phyloP scores from a whole-genome alignment of 2,329 filamentous ascomycete genomes.

The Plenodomus tracheiphilus region DNA sequence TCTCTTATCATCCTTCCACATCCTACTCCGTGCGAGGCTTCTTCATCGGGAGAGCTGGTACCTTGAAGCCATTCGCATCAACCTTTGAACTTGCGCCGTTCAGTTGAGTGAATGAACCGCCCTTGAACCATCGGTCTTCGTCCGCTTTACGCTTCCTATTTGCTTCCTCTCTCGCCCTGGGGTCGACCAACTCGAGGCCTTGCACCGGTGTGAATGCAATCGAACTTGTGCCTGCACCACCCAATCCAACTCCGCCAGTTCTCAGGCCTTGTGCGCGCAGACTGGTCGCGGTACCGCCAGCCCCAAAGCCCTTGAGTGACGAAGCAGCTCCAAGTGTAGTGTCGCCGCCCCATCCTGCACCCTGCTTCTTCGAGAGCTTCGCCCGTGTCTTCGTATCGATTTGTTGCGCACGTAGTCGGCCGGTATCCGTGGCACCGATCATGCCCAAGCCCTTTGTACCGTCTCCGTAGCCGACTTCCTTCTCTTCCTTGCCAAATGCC shows the following conservation, averaged over 20 bases:
- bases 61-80: conserved; percentile 74
- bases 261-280: conserved; percentile 79
- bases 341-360: conserved; percentile 84
- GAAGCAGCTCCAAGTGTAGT: conserved; percentile 59
- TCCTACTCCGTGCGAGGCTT: conserved; percentile 49
- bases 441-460: conserved; percentile 88
- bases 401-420: conserved; percentile 84
- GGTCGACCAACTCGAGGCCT: conserved; percentile 91
- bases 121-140: conserved; percentile 95
- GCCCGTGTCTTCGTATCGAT: conserved; percentile 92
- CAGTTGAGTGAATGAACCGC: conserved; percentile 93
- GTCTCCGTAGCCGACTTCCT: conserved; percentile 90
- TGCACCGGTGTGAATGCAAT: conserved; percentile 94
- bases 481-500: conserved; percentile 94
- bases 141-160: conserved; percentile 90
- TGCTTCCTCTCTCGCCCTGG: conserved; percentile 85
- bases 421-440: conserved; percentile 87
- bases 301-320: conserved; percentile 77
- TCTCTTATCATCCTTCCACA: background rate
- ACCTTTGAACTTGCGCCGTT: conserved; percentile 52
- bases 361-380: conserved; percentile 88
- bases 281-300: conserved; percentile 65
- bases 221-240: conserved; percentile 72
- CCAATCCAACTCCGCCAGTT: conserved; percentile 76
- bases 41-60: conserved; percentile 77